A percentile compares a stretch with the other conserved stretches of the same genome.
Evolutionary conservation across 495 filamentous ascomycete species (phyloP).

Genomic region (Daldinia bambusicola): DNA sequence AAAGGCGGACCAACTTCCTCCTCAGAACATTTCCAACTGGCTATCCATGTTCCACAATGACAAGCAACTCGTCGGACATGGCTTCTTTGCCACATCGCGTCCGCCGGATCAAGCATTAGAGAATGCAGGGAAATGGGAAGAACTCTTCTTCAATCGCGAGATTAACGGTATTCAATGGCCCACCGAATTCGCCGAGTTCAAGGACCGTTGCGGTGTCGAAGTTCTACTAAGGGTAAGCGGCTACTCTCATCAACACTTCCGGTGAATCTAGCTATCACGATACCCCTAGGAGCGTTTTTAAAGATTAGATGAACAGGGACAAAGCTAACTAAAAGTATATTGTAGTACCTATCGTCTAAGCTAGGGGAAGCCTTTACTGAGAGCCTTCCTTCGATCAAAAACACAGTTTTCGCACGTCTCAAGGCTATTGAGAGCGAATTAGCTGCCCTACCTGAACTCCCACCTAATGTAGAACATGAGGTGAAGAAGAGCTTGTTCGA

Average conservation of each 20-base stretch:
- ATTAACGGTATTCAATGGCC: constrained; percentile 54
- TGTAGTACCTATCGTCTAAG: constrained; percentile 44
- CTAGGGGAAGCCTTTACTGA: constrained; percentile 43
- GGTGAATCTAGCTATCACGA: neutral
- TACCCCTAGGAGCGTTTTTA: neutral
- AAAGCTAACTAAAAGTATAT: constrained; percentile 15
- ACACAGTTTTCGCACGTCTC: constrained; percentile 64
- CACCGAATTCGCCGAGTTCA: constrained; percentile 55
- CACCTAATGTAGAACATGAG: constrained; percentile 59
- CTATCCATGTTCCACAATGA: constrained; percentile 65
- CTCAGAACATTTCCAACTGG: constrained; percentile 65
- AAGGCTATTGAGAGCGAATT: constrained; percentile 60
- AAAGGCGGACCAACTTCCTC: constrained; percentile 75
- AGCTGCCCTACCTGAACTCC: constrained; percentile 64
- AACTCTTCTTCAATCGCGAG: constrained; percentile 64
- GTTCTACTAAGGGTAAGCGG: constrained; percentile 59
- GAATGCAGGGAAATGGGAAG: constrained; percentile 66
- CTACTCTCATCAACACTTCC: neutral
- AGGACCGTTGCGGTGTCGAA: constrained; percentile 67
- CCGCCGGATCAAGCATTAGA: constrained; percentile 58
- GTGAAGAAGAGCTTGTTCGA: constrained; percentile 55
- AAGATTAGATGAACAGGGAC: neutral
- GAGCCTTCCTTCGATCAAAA: constrained; percentile 66
- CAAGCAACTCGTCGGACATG: constrained; percentile 67
- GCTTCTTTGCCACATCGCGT: constrained; percentile 70